These are phyloP conservation scores for Cladosporium sp. DNA, from an alignment of 2,329 filamentous ascomycete genomes.

Conservation along the genomic window DNA sequence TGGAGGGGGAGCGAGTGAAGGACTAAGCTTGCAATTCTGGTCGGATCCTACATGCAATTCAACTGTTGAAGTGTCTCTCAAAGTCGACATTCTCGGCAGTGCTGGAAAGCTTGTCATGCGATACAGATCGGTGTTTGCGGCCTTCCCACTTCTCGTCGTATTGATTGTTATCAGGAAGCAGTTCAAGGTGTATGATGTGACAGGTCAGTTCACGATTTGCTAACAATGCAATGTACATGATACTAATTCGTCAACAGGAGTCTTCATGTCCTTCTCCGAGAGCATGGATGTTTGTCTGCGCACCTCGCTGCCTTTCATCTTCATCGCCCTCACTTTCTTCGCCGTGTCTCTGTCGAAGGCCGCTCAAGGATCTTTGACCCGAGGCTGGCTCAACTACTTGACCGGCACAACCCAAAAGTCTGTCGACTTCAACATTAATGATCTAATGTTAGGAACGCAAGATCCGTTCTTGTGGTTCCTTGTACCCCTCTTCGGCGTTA, in stretches of 20 bases:
- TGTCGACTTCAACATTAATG: conserved; percentile 76
- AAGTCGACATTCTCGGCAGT: conserved; percentile 77
- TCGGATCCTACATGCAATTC: conserved; percentile 83
- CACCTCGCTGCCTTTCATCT: conserved; percentile 71
- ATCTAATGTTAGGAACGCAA: conserved; percentile 81
- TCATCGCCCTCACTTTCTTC: conserved; percentile 74
- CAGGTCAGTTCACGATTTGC: conserved; percentile 45
- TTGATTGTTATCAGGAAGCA: conserved; percentile 87
- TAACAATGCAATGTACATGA: conserved; percentile 14
- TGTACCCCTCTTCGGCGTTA: conserved; percentile 80
- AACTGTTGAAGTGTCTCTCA: conserved; percentile 66
- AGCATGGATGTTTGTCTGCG: conserved; percentile 78
- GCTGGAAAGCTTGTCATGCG: conserved; percentile 95
- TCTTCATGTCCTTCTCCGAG: conserved; percentile 87
- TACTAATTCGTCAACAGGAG: conserved; percentile 26
- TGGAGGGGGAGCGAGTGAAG: conserved; percentile 55
- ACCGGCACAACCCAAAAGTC: conserved; percentile 46
- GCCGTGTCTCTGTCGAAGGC: conserved; percentile 69
- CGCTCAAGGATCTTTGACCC: conserved; percentile 48
- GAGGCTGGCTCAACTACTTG: conserved; percentile 37
- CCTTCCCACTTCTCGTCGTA: conserved; percentile 85
- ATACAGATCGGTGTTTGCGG: conserved; percentile 90
- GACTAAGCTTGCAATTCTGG: conserved; percentile 87
- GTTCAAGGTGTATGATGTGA: conserved; percentile 83
- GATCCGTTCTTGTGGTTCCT: conserved; percentile 97